Percentiles rank a stretch among this genome's conserved stretches.
phyloP scores from a whole-genome alignment of 2,329 filamentous ascomycete genomes.

The Aspergillus sp. region DNA sequence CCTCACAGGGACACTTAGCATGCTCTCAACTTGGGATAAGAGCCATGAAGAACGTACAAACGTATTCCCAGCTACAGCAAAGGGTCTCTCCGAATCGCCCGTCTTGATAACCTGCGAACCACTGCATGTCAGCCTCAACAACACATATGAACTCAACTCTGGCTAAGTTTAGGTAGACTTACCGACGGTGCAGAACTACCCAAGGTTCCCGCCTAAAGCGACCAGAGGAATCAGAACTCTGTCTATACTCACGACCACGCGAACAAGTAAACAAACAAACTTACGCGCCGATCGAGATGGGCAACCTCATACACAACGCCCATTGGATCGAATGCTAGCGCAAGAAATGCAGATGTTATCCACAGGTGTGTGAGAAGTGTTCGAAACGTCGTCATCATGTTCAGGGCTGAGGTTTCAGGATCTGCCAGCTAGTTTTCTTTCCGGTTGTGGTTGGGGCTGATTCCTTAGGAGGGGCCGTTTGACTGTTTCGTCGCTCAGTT shows the following conservation, averaged over 20 bases:
- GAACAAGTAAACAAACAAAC: neutral
- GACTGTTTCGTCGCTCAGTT: neutral
- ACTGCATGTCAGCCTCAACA: neutral
- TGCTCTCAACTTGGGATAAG: neutral
- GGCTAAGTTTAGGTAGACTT: neutral
- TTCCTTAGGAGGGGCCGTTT: neutral
- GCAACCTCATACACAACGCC: constrained; percentile 6
- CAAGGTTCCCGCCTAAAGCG: constrained; percentile 13
- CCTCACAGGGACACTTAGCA: neutral
- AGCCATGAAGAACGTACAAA: constrained; percentile 23
- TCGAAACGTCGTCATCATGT: neutral
- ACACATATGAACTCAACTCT: neutral
- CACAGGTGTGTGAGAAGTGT: constrained; percentile 9
- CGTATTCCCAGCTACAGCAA: constrained; percentile 28
- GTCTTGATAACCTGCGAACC: constrained; percentile 23
- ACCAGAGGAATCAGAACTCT: neutral
- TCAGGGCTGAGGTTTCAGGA: neutral
- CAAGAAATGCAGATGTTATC: constrained; percentile 1
- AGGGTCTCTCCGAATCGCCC: constrained; percentile 27
- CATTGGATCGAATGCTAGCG: constrained; percentile 9
- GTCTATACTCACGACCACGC: neutral
- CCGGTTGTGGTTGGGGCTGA: neutral
- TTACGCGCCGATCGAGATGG: constrained; percentile 11
- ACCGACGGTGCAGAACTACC: constrained; percentile 18
- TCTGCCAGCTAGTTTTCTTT: neutral